phyloP scores from a whole-genome alignment of 225 moss, liverwort and hornwort genomes.

The Marchantia paleacea region DNA sequence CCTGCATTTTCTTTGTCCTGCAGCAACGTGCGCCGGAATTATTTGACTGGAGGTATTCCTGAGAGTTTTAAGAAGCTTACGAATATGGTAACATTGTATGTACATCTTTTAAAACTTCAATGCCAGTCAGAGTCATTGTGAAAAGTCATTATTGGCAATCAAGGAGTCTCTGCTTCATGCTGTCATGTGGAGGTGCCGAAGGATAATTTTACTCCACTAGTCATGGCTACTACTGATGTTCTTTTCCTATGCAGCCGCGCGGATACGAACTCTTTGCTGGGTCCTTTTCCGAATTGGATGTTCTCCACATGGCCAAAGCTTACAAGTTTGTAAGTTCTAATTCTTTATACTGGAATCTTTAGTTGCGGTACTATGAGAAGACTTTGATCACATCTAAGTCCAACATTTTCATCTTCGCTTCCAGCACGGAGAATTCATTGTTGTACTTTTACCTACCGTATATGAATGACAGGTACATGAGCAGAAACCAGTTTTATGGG shows the following conservation, averaged over 20 bases:
- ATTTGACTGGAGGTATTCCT: constrained; percentile 27
- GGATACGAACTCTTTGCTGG: constrained; percentile 19
- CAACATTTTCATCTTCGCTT: neutral
- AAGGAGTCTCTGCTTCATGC: neutral
- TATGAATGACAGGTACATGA: constrained; percentile 18
- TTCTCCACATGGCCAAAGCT: constrained; percentile 21
- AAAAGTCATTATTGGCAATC: neutral
- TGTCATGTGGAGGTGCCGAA: neutral
- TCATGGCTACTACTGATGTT: neutral
- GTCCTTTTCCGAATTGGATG: constrained; percentile 21
- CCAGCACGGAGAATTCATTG: neutral
- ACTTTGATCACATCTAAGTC: neutral
- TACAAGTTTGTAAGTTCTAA: constrained; percentile 8
- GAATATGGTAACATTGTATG: constrained; percentile 21
- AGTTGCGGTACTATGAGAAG: no score
- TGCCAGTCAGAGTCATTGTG: neutral
- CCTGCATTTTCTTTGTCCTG: neutral
- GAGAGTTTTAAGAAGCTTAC: constrained; percentile 20
- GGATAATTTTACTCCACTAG: neutral
- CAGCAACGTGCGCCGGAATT: constrained; percentile 23
- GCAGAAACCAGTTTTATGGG: constrained; percentile 30
- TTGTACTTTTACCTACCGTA: neutral
- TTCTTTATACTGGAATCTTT: neutral
- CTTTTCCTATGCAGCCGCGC: constrained; percentile 10
- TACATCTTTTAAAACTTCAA: neutral